Base-by-base conservation (phyloP, 2,329 filamentous ascomycete species). In the Allantophomopsis cytisporea region DNA sequence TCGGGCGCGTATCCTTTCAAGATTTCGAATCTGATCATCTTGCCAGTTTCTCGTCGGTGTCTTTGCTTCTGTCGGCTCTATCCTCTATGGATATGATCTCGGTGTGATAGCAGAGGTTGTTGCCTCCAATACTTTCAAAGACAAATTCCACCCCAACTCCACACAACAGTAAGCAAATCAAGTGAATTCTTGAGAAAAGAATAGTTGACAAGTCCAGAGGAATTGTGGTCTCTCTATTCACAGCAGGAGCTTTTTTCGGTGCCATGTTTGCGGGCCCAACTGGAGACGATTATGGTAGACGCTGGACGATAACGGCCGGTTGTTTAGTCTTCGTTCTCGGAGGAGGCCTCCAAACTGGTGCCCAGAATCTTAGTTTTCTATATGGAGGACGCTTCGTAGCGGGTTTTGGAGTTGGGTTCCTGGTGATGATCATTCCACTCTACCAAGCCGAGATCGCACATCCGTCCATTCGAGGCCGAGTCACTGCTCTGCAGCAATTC, bases 391-490 rank as follows among this genome's bases (percentile, higher is more conserved):
- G 84, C 30, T 71, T 71, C 46, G 64, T 88, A 38, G 79, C 81
- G 20, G 83, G 82, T 39, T 54, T 80, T 15, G 79, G 72, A 15
- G 68, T 73, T 39, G 61, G 66, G 31, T 59, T 64, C 40, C 46
- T 64, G 40, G 54, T 55, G 28, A 62, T 60, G 58, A 58, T 60
- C 28, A 60, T 64, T 44, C 60, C 83, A 2, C 59, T 88, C 0
- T 89, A 87, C 54, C 83, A 88, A 54, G 82, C 80, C 16, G 84
- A 91, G 52, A 68, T 89, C 17, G 77, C 80, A 3, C 84, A 89
- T 54, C 84, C 84, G 2, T 71, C 69, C 42, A 89, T 89, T 50
- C 73, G 84, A 55, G 84, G 83, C 11, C 49, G 44, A 15, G 71
- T 91, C 23, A 87, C 82, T 1, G 72, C 76, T 21, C 64, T 89